These are phyloP conservation scores for Rhynchosporium agropyri DNA, from an alignment of 2,329 filamentous ascomycete species.

Conservation along the genomic window DNA sequence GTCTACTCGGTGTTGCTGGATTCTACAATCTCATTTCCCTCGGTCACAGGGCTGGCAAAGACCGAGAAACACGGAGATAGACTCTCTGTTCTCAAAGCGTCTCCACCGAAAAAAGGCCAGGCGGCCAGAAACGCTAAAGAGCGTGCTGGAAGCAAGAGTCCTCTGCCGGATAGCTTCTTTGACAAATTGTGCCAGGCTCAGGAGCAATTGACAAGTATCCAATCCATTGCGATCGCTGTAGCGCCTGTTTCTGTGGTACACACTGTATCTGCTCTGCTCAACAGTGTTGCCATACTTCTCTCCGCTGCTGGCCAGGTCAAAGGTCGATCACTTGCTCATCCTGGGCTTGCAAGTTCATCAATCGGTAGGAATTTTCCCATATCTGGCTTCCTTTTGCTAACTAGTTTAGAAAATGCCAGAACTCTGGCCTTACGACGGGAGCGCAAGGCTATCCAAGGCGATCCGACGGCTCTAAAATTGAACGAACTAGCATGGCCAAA, in stretches of 20 bases:
- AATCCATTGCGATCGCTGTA: slow-evolving; percentile 50
- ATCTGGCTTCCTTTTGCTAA: slow-evolving; percentile 24
- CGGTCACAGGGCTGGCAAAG: slow-evolving; percentile 49
- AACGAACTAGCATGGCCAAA: slow-evolving; percentile 49
- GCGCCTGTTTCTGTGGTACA: slow-evolving; percentile 62
- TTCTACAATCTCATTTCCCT: slow-evolving; percentile 86
- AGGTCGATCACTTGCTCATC: slow-evolving; percentile 51
- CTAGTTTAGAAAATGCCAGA: slow-evolving; percentile 61
- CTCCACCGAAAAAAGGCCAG: slow-evolving; percentile 34
- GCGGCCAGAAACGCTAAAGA: slow-evolving; percentile 24
- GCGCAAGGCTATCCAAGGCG: slow-evolving; percentile 52
- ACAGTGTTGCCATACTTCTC: slow-evolving; percentile 66
- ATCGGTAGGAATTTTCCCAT: slow-evolving; percentile 43
- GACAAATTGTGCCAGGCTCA: slow-evolving; percentile 62
- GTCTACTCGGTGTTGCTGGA: slow-evolving; percentile 90
- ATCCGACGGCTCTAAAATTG: slow-evolving; percentile 28
- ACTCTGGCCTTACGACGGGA: slow-evolving; percentile 70
- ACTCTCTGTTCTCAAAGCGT: slow-evolving; percentile 27
- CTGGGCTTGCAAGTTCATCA: slow-evolving; percentile 62
- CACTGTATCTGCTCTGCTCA: slow-evolving; percentile 63
- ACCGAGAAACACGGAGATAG: slow-evolving; percentile 32
- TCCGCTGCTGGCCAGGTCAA: slow-evolving; percentile 60
- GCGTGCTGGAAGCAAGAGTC: slow-evolving; percentile 30
- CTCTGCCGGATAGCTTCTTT: slow-evolving; percentile 44
- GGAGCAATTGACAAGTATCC: slow-evolving; percentile 65